Evolutionary conservation across 2,329 filamentous ascomycete genomes (phyloP), one percentile per base, ranked within the genome.

Genomic region (Exutisphaerella laricina): DNA sequence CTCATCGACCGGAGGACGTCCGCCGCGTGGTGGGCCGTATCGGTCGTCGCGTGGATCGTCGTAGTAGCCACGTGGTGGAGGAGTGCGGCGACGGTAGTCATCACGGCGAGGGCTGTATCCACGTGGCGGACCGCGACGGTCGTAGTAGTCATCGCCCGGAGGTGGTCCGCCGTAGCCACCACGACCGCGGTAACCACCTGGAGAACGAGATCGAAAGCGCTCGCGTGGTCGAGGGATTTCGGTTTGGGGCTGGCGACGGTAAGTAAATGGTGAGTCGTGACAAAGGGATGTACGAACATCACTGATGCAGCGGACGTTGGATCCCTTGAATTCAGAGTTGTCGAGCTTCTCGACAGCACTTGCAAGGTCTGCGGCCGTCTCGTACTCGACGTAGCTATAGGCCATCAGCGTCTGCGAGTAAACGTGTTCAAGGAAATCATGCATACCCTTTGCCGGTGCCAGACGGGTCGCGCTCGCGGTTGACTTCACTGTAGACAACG

Each of bases 401-500:
- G 18, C 4, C 4, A 18, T 16, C n/a, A n/a, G n/a, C n/a, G n/a
- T n/a, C n/a, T n/a, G n/a, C n/a, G n/a, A n/a, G n/a, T n/a, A n/a
- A n/a, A n/a, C n/a, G n/a, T n/a, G n/a, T n/a, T n/a, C n/a, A n/a
- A n/a, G n/a, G 4, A n/a, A n/a, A n/a, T n/a, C n/a, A n/a, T n/a
- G 16, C 49, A 26, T 70, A 95, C 88, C 90, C 90, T 79, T 85
- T 87, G 45, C 59, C 59, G 32, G 48, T 53, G 42, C 61, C 55
- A 34, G 46, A 51, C 55, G 88, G 88, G 66, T 94, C 88, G 55
- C 84, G 85, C 65, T 94, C 89, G 61, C 90, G 88, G 59, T 83
- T 84, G 48, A 94, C 94, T 72, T 98, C 92, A 54, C 89, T 96
- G 68, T 95, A 98, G 61, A 98, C 92, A 55, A 98, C 92, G 67